Evolutionary conservation across 306 rosid genomes (phyloP).

Genomic region (Prunus dulcis): DNA sequence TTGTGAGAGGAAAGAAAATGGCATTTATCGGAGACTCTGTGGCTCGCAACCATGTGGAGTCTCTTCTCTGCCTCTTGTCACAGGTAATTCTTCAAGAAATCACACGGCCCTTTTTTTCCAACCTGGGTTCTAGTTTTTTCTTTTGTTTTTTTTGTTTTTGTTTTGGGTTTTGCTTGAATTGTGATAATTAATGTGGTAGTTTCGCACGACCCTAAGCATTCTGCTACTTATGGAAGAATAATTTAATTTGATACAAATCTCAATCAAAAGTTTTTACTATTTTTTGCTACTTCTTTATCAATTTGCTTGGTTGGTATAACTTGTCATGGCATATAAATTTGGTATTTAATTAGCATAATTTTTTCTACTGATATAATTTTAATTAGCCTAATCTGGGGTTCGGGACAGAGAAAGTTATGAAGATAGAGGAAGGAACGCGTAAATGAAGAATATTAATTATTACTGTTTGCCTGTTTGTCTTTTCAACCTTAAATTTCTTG

Average conservation of each 20-base stretch:
- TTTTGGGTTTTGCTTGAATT: not conserved
- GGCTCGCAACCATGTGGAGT: constrained; percentile 82
- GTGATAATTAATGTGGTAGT: not conserved
- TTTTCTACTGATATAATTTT: not conserved
- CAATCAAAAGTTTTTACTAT: not conserved
- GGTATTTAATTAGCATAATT: not conserved
- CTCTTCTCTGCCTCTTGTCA: constrained; percentile 76
- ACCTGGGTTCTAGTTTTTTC: not conserved
- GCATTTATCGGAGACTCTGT: constrained; percentile 91
- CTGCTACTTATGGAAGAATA: not conserved
- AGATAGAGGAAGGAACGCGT: not conserved
- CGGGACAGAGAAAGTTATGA: not conserved
- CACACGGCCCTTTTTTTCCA: too few relatives aligned
- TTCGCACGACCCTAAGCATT: not conserved
- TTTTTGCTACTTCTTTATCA: not conserved
- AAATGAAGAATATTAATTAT: not conserved
- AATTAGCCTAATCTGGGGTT: not conserved
- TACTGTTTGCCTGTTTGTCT: not conserved
- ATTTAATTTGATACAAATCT: not conserved
- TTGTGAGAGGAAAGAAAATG: constrained; percentile 66
- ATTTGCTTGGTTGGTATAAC: constrained; percentile 1
- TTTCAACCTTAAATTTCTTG: not conserved
- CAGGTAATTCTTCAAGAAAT: constrained; percentile 39
- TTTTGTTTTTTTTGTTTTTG: not conserved
- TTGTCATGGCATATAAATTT: not conserved